phyloP scores from a whole-genome alignment of 2,329 filamentous ascomycete genomes.

The Neonectria hederae region DNA sequence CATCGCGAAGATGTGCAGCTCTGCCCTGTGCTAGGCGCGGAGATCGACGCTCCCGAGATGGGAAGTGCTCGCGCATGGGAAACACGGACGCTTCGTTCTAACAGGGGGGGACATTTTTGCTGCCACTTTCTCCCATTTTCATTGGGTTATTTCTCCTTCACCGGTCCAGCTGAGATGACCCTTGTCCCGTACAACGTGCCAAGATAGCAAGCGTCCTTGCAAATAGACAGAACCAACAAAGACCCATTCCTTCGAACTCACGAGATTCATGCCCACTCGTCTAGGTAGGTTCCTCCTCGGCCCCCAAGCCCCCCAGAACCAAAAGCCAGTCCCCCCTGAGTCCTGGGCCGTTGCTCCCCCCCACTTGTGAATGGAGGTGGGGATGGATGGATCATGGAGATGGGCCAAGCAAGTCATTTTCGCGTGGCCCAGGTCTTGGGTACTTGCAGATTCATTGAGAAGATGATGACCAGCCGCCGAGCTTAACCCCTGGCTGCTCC shows the following conservation, averaged over 20 bases:
- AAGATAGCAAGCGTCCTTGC: background rate
- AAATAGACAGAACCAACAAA: background rate
- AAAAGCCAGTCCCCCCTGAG: background rate
- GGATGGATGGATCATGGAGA: background rate
- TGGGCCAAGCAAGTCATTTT: background rate
- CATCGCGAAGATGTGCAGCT: background rate
- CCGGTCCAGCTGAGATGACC: background rate
- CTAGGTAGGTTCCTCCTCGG: background rate
- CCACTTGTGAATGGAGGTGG: background rate
- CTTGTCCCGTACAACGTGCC: background rate
- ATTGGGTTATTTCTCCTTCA: background rate
- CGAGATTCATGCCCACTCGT: background rate
- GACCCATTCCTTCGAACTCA: background rate
- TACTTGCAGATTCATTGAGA: background rate
- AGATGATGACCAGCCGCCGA: background rate
- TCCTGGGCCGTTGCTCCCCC: background rate
- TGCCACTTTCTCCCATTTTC: background rate
- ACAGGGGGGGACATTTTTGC: too few species aligned
- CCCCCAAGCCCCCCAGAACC: background rate
- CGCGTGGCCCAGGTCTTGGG: background rate
- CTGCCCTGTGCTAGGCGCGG: background rate
- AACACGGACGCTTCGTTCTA: background rate
- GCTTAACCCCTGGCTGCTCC: background rate
- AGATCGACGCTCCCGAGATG: slow-evolving; percentile 1
- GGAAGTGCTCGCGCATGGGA: background rate